Percentiles rank a stretch among this genome's conserved stretches.
phyloP scores from a whole-genome alignment of 2,329 filamentous ascomycete species.

The Sarocladium oryzae region DNA sequence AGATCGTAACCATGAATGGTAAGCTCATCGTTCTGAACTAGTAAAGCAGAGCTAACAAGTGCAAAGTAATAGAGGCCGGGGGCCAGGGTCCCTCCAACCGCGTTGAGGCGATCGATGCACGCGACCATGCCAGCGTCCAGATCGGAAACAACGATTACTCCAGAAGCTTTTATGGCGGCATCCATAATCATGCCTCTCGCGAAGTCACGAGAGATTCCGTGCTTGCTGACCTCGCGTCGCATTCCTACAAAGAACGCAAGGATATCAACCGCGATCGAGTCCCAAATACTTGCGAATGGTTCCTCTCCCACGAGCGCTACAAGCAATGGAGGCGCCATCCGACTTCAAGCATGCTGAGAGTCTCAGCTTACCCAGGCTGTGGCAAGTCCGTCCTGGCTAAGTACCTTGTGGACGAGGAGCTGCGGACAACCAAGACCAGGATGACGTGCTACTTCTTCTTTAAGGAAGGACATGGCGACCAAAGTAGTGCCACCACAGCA shows the following conservation, averaged over 20 bases:
- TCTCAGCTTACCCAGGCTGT: constrained; percentile 31
- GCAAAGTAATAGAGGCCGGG: no score
- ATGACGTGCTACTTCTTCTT: constrained; percentile 34
- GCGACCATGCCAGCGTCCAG: neutral
- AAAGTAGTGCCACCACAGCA: constrained; percentile 22
- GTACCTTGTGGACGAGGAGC: constrained; percentile 22
- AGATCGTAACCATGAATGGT: no score
- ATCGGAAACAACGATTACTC: neutral
- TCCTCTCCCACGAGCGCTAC: constrained; percentile 13
- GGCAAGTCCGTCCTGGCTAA: constrained; percentile 31
- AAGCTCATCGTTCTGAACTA: no score
- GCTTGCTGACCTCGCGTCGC: neutral
- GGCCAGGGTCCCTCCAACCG: neutral
- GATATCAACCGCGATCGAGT: neutral
- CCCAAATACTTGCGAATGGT: constrained; percentile 16
- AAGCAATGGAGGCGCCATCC: constrained; percentile 14
- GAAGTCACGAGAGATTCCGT: neutral
- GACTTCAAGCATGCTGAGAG: constrained; percentile 21
- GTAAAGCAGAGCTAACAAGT: no score
- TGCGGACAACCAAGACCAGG: constrained; percentile 13
- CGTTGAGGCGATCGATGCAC: neutral
- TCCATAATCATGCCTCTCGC: neutral
- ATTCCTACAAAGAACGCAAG: neutral
- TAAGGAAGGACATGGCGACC: constrained; percentile 34
- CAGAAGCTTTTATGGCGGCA: neutral